These are phyloP conservation scores for Desmodesmus armatus DNA, from an alignment of 139 green algal species.

Conservation along the genomic window DNA sequence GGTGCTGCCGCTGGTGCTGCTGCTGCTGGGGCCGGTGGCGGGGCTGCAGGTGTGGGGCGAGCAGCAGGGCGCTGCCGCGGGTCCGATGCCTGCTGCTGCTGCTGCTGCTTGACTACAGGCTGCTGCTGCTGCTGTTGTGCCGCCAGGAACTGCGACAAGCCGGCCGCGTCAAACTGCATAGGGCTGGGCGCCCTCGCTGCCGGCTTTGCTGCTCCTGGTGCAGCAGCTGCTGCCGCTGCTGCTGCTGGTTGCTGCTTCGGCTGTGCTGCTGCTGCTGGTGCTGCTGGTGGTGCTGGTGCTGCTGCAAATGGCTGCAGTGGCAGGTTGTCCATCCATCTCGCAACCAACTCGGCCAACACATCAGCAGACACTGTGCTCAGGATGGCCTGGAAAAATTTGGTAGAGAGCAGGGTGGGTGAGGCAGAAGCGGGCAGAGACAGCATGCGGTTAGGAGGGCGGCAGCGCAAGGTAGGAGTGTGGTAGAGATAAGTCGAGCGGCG, in stretches of 20 bases:
- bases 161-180: too few species aligned
- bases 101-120: neutral
- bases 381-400: slow-evolving; percentile 39
- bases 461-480: too few species aligned
- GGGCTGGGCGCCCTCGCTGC: too few species aligned
- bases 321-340: slow-evolving; percentile 57
- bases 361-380: slow-evolving; percentile 45
- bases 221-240: neutral
- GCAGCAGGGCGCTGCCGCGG: slow-evolving; percentile 3
- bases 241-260: neutral
- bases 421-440: too few species aligned
- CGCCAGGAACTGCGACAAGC: too few species aligned
- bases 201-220: neutral
- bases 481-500: too few species aligned
- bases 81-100: slow-evolving; percentile 12
- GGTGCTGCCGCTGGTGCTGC: neutral
- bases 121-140: neutral
- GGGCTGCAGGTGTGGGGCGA: neutral
- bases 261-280: slow-evolving; percentile 38
- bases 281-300: slow-evolving; percentile 22
- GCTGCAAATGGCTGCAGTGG: slow-evolving; percentile 34
- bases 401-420: neutral
- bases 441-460: too few species aligned
- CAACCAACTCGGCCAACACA: slow-evolving; percentile 67
- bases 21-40: neutral